Conservation (phyloP, 129 eudicot genomes). For the Tagetes erecta region DNA sequence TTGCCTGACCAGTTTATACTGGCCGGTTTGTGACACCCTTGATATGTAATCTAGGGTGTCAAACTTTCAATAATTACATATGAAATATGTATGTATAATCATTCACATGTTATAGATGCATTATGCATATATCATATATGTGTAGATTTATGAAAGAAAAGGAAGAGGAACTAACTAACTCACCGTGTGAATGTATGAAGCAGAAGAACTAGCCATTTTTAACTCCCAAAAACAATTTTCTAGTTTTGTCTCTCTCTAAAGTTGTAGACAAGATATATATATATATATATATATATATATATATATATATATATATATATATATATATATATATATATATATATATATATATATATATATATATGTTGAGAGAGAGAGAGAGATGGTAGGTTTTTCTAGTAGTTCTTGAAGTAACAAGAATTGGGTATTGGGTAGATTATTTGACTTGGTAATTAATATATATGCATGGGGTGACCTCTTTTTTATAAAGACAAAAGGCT, state of each 20-base stretch:
- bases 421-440: constrained; percentile 3
- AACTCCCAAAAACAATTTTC: neutral
- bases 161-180: constrained; percentile 34
- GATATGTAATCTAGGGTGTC: neutral
- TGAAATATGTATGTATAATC: neutral
- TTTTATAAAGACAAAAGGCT: too few species aligned
- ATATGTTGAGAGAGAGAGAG: neutral
- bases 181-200: constrained; percentile 68
- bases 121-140: neutral
- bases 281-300: neutral
- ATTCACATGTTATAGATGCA: neutral
- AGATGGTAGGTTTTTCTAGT: constrained; percentile 1
- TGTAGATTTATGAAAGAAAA: neutral
- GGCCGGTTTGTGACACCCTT: neutral
- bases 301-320: too few species aligned
- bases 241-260: constrained; percentile 11
- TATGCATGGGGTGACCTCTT: neutral
- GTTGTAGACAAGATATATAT: neutral
- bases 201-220: constrained; percentile 53
- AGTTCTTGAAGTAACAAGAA: constrained; percentile 22
- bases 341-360: too few species aligned
- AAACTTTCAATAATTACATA: neutral
- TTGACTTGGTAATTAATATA: constrained; percentile 19
- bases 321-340: too few species aligned
- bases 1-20: neutral